Evolutionary conservation across 805 yeast species (phyloP).

Genomic region (Cyberlindnera mississippiensis): DNA sequence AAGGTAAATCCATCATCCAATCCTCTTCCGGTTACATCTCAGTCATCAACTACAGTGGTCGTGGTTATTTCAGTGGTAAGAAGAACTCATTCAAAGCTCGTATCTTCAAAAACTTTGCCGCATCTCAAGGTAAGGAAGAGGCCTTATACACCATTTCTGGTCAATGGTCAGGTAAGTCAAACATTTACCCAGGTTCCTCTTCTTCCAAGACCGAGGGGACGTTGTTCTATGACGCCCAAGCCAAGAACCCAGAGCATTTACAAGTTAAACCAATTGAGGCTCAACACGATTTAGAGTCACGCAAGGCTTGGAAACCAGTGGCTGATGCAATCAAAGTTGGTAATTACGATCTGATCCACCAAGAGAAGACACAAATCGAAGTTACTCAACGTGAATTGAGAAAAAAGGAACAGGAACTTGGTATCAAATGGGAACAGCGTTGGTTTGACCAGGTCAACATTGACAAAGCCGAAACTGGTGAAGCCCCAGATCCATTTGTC

Average conservation of each 20-base stretch:
- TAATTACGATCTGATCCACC: slow-evolving; percentile 70
- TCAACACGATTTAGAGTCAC: slow-evolving; percentile 77
- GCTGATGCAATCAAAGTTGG: slow-evolving; percentile 80
- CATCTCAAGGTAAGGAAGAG: slow-evolving; percentile 50
- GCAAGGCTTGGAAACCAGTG: slow-evolving; percentile 87
- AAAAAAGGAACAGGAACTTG: slow-evolving; percentile 62
- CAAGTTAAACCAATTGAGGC: slow-evolving; percentile 75
- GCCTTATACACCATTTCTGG: slow-evolving; percentile 81
- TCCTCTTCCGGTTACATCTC: slow-evolving; percentile 74
- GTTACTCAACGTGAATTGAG: slow-evolving; percentile 81
- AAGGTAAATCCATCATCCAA: slow-evolving; percentile 82
- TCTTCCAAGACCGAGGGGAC: slow-evolving; percentile 43
- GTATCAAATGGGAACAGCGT: slow-evolving; percentile 67
- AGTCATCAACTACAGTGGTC: slow-evolving; percentile 77
- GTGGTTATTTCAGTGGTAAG: slow-evolving; percentile 94
- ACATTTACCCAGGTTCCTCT: slow-evolving; percentile 53
- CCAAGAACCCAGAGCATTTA: slow-evolving; percentile 49
- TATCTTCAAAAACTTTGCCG: slow-evolving; percentile 50
- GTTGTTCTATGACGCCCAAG: slow-evolving; percentile 61
- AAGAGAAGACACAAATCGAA: slow-evolving; percentile 75
- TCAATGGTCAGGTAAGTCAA: slow-evolving; percentile 85
- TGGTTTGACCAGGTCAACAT: slow-evolving; percentile 66
- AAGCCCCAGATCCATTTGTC: slow-evolving; percentile 36
- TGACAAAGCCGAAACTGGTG: slow-evolving; percentile 26
- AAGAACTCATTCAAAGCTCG: slow-evolving; percentile 90